Evolutionary conservation across 2,329 filamentous ascomycete genomes (phyloP).

Genomic region (Clonostachys rosea): DNA sequence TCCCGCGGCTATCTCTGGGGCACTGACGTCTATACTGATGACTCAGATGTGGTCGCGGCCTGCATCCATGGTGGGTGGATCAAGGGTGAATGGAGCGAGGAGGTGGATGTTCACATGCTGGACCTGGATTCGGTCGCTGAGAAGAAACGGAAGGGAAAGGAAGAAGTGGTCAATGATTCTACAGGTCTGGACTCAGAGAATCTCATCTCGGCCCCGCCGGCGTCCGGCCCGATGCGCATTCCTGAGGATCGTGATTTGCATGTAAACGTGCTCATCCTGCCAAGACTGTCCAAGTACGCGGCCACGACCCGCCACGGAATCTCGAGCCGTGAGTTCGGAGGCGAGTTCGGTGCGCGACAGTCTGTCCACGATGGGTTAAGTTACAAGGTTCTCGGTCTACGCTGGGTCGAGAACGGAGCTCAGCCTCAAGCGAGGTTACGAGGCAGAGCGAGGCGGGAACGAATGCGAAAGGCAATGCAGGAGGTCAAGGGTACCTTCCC

Average conservation of each 20-base stretch:
- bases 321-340: slow-evolving; percentile 74
- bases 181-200: slow-evolving; percentile 24
- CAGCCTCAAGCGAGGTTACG: slow-evolving; percentile 50
- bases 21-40: slow-evolving; percentile 90
- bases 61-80: slow-evolving; percentile 94
- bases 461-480: slow-evolving; percentile 50
- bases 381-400: slow-evolving; percentile 75
- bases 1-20: slow-evolving; percentile 81
- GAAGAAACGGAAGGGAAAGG: slow-evolving; percentile 23
- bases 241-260: slow-evolving; percentile 74
- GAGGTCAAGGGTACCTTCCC: slow-evolving; percentile 35
- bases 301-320: slow-evolving; percentile 76
- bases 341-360: slow-evolving; percentile 34
- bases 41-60: slow-evolving; percentile 88
- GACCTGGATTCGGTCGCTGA: slow-evolving; percentile 35
- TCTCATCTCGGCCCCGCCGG: slow-evolving; percentile 48
- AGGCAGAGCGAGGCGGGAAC: slow-evolving; percentile 49
- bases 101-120: slow-evolving; percentile 67
- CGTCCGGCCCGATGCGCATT: slow-evolving; percentile 56
- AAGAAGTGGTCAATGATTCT: slow-evolving; percentile 8
- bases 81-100: slow-evolving; percentile 78
- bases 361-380: slow-evolving; percentile 77
- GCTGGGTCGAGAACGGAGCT: slow-evolving; percentile 79
- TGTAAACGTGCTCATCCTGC: slow-evolving; percentile 80
- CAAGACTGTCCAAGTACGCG: slow-evolving; percentile 71